A percentile compares a stretch with the other conserved stretches of the same genome.
phyloP scores from a whole-genome alignment of 345 rosid genomes.

The Citrus mangshanensis region DNA sequence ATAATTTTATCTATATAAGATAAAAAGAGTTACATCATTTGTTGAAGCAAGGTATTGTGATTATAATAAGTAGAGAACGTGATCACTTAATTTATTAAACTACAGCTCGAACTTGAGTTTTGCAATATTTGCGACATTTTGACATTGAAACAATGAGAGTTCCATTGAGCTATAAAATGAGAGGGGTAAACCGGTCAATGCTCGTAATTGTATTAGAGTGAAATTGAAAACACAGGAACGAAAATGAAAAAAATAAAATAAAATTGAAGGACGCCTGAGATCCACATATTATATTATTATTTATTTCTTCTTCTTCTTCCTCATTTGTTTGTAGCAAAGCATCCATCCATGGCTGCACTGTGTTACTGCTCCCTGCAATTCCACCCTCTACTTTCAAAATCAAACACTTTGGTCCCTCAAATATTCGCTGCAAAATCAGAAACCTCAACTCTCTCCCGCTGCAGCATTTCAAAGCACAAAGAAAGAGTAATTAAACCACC shows the following conservation, averaged over 20 bases:
- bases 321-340: neutral
- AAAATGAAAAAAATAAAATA: too few relatives aligned
- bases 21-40: too few relatives aligned
- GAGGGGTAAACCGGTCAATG: neutral
- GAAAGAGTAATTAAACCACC: conserved; percentile 17
- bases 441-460: conserved; percentile 19
- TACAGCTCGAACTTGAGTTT: neutral
- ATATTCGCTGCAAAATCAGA: conserved; percentile 14
- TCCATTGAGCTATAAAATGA: too few relatives aligned
- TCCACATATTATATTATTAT: conserved; percentile 35
- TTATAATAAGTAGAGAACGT: too few relatives aligned
- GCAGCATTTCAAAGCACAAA: conserved; percentile 22
- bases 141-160: too few relatives aligned
- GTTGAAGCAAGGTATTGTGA: too few relatives aligned
- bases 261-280: neutral
- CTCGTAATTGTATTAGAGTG: neutral
- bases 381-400: conserved; percentile 16
- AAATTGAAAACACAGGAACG: neutral
- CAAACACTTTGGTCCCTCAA: conserved; percentile 18
- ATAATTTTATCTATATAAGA: too few relatives aligned
- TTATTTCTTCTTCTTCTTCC: neutral
- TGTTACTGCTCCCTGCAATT: conserved; percentile 6
- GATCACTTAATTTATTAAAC: too few relatives aligned
- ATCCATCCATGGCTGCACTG: conserved; percentile 65
- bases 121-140: neutral